Percentiles rank a stretch among this genome's conserved stretches.
These are phyloP conservation scores for Ormosia semicastrata DNA, from an alignment of 306 rosid species.

Conservation along the genomic window DNA sequence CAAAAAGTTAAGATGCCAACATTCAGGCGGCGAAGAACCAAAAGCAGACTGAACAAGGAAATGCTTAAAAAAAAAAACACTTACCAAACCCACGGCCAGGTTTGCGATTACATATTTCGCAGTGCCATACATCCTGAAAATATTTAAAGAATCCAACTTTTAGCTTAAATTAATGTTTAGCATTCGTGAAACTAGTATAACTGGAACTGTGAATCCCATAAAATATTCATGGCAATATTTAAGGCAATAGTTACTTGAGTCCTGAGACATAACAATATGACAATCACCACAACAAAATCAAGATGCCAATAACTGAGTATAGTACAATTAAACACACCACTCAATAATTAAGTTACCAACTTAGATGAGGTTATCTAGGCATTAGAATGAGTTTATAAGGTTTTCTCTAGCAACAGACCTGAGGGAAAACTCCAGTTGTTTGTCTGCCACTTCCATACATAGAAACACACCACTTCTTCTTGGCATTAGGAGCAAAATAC, in stretches of 20 bases:
- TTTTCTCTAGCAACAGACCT: conserved; percentile 57
- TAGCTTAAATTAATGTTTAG: conserved; percentile 20
- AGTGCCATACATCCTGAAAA: conserved; percentile 97
- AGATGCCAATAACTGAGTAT: conserved; percentile 9
- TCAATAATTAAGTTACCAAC: conserved; percentile 28
- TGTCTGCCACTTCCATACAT: conserved; percentile 96
- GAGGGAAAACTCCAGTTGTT: conserved; percentile 95
- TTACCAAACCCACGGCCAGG: conserved; percentile 98
- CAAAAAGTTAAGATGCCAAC: not conserved
- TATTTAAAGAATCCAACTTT: conserved; percentile 9
- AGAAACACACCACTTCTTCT: conserved; percentile 98
- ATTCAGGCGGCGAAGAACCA: conserved; percentile 11
- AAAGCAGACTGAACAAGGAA: not conserved
- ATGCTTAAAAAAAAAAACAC: conserved; percentile 22
- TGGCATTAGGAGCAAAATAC: conserved; percentile 93
- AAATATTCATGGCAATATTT: conserved; percentile 7
- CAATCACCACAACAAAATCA: conserved; percentile 8
- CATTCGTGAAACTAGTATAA: conserved; percentile 7
- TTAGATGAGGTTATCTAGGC: conserved; percentile 24
- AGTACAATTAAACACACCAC: conserved; percentile 4
- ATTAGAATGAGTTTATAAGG: conserved; percentile 15
- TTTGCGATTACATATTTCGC: conserved; percentile 95
- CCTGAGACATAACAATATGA: conserved; percentile 2
- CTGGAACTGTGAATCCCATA: not conserved
- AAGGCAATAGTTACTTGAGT: conserved; percentile 11